Base-by-base conservation (phyloP, 352 stramenopile genomes). In the Pythium pyrilobum region DNA sequence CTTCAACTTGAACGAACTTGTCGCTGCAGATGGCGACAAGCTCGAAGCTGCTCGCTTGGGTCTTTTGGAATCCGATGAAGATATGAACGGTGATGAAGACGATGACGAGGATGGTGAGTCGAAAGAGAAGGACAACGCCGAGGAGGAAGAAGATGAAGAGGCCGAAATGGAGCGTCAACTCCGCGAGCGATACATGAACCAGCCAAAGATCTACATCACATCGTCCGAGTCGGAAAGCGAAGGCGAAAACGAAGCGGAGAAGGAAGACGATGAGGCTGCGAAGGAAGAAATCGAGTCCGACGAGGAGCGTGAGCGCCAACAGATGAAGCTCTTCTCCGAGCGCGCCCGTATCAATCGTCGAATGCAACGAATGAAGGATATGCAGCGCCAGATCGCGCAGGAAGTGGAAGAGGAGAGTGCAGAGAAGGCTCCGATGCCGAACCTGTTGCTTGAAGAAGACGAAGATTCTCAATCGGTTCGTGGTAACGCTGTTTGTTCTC, bases 271-370 rank as follows among this genome's bases (percentile, higher is more conserved):
- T 40, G 66, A 81, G 59, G 73, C 31, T 41, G 68, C 8, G 62
- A 71, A 74, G 12, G 70, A 86, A 20, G 77, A 89, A 23, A 66
- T 73, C 23, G 74, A 79, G 32, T 91, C 80, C 2, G 83, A 93
- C 28, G 83, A 91, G 43, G 83, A 90, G 41, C 81, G 83, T 13
- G 83, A 93, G 56, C 70, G 70, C 3, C 81, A 88, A 37, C 81
- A 93, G 56, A 93, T 93, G 75, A 93, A 93, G 42, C 63, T 89
- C 13, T 93, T 93, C 44, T 90, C 78, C 0, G 83, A 90, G 51
- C 72, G 77, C 16, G 83, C 83, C 13, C 75, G 81, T 21, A 82
- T 93, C 52, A 93, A 93, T 43, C 80, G 83, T 25, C 80, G 83
- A 21, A 91, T 93, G 78, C 77, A 89, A 52, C 83, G 83, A 51